Percentiles rank a stretch among this genome's conserved stretches.
Evolutionary conservation across 768 basidiomycete species (phyloP).

Genomic region (Rhodocollybia butyracea): DNA sequence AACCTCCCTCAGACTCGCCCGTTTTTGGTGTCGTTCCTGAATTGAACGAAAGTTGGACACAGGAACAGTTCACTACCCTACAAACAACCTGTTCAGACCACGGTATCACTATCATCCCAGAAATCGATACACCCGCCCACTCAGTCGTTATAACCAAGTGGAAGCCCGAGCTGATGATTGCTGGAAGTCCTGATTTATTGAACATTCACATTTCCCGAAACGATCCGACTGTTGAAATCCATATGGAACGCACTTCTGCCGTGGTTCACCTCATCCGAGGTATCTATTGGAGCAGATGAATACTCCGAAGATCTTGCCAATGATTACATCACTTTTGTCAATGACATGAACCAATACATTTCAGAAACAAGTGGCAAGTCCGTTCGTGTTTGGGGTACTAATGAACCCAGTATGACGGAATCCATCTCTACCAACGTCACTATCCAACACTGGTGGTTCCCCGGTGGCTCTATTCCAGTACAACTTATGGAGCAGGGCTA

Average conservation of each 20-base stretch:
- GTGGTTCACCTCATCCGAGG: slow-evolving; percentile 35
- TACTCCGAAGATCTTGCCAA: slow-evolving; percentile 33
- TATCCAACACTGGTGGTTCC: slow-evolving; percentile 43
- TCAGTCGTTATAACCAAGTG: slow-evolving; percentile 42
- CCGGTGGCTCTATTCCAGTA: slow-evolving; percentile 27
- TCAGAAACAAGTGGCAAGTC: slow-evolving; percentile 26
- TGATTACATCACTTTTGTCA: slow-evolving; percentile 40
- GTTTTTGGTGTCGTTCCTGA: slow-evolving; percentile 32
- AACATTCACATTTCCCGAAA: slow-evolving; percentile 38
- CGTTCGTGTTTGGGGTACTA: slow-evolving; percentile 41
- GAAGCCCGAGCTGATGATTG: slow-evolving; percentile 38
- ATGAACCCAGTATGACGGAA: slow-evolving; percentile 32
- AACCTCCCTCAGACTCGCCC: slow-evolving; percentile 29
- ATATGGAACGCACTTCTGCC: slow-evolving; percentile 40
- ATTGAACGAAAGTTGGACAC: slow-evolving; percentile 39
- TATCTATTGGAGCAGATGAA: slow-evolving; percentile 46
- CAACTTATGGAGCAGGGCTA: slow-evolving; percentile 31
- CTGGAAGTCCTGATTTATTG: slow-evolving; percentile 29
- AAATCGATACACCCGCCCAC: slow-evolving; percentile 43
- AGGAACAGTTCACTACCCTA: slow-evolving; percentile 25
- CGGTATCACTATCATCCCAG: slow-evolving; percentile 38
- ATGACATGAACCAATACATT: slow-evolving; percentile 38
- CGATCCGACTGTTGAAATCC: slow-evolving; percentile 37
- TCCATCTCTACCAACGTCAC: slow-evolving; percentile 37
- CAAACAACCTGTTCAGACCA: slow-evolving; percentile 34